Evolutionary conservation across 228 moss, liverwort and hornwort genomes (phyloP).

Genomic region (Sphagnum magellanicum): DNA sequence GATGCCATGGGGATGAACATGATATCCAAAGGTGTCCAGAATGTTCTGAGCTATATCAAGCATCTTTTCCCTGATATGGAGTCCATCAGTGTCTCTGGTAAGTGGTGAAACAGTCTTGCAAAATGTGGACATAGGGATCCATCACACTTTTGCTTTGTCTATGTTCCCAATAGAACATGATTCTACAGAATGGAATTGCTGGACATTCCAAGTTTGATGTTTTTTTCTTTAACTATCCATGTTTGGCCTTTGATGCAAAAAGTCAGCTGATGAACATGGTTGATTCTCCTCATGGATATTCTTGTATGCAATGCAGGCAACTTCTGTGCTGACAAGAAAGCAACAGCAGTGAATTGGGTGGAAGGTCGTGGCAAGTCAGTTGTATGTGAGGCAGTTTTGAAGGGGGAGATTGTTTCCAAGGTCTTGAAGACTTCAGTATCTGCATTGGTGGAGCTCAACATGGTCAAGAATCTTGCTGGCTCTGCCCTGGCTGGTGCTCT

Average conservation of each 20-base stretch:
- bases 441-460: constrained; percentile 77
- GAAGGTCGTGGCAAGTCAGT: constrained; percentile 98
- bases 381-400: constrained; percentile 72
- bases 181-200: no score
- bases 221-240: no score
- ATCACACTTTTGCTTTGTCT: no score
- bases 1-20: constrained; percentile 99
- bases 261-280: no score
- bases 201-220: no score
- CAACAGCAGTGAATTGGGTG: constrained; percentile 97
- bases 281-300: no score
- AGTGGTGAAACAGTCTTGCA: constrained; percentile 1
- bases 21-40: constrained; percentile 97
- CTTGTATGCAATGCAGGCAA: constrained; percentile 42
- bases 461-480: constrained; percentile 88
- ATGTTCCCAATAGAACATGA: no score
- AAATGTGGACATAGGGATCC: no score
- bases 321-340: constrained; percentile 94
- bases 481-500: constrained; percentile 90
- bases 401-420: constrained; percentile 66
- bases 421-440: constrained; percentile 83
- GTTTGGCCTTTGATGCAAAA: no score
- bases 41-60: constrained; percentile 80
- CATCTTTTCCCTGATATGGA: constrained; percentile 88
- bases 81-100: constrained; percentile 78